Base-by-base conservation (phyloP, 2,329 filamentous ascomycete genomes). In the Fusarium pininemorale region DNA sequence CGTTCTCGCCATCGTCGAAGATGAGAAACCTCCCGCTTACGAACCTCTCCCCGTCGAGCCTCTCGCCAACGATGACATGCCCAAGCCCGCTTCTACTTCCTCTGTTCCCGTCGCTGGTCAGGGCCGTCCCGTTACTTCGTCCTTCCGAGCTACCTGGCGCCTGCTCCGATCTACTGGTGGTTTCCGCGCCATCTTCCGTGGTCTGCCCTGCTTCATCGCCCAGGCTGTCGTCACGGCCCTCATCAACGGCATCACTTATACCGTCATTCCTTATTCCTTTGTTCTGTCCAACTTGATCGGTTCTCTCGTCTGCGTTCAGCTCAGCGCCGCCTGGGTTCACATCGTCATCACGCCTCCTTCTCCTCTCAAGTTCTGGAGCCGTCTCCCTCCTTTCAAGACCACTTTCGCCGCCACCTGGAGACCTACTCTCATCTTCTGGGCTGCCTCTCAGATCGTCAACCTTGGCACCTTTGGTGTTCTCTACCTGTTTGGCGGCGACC, bases 301-400 rank as follows among this genome's bases (percentile, higher is more conserved):
- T 61, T 86, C 86, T 60, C 86, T 92, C 56, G 65, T 92, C 47
- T 85, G 93, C 38, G 89, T 92, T 42, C 92, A 92, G 78, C 82
- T 96, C 67, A 89, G 90, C 80, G 89, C 95, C 75, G 88, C 90
- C 60, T 98, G 95, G 94, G 93, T 95, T 7, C 94, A 98, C 82
- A 91, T 93, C 78, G 90, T 97, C 80, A 95, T 98, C 79, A 91
- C 94, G 5, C 86, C 90, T 60, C 90, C 91, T 10, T 91, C 89
- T 64, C 79, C 85, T 54, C 88, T 89, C 80, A 84, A 84, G 75
- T 94, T 92, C 86, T 93, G 88, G 83, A 85, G 87, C 78, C 92
- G 94, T 65, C 87, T 97, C 58, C 91, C 93, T 22, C 83, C 90
- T 51, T 89, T 90, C 81, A 86, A 87, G 75, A 87, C 86, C 79